A percentile compares a stretch with the other conserved stretches of the same genome.
Conservation (phyloP, 805 yeast genomes). For the Candida tibetensis region DNA sequence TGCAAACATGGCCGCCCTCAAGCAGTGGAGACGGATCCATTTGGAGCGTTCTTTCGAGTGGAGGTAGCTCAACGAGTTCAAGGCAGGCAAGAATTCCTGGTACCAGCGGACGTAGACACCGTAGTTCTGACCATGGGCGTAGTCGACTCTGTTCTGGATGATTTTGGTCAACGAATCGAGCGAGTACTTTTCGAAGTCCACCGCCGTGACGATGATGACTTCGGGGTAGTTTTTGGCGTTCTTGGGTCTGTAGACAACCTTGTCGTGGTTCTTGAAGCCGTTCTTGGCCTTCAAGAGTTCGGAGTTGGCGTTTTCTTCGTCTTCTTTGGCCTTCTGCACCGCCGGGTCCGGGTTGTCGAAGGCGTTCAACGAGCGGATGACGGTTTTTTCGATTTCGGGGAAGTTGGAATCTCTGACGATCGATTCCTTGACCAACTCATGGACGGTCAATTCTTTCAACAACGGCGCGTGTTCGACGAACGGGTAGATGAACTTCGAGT, state of each 20-base stretch:
- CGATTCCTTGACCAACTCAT: conserved; percentile 48
- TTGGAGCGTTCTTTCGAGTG: conserved; percentile 42
- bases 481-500: conserved; percentile 63
- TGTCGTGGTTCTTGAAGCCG: conserved; percentile 64
- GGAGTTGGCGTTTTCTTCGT: conserved; percentile 45
- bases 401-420: conserved; percentile 45
- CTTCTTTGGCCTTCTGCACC: conserved; percentile 39
- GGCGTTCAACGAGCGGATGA: conserved; percentile 38
- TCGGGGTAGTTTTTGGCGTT: conserved; percentile 50
- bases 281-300: conserved; percentile 48
- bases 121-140: conserved; percentile 76
- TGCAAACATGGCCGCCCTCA: conserved; percentile 89
- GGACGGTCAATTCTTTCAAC: conserved; percentile 54
- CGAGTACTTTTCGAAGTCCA: conserved; percentile 70
- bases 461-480: conserved; percentile 67
- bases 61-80: conserved; percentile 43
- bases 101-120: conserved; percentile 84
- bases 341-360: conserved; percentile 42
- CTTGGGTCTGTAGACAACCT: conserved; percentile 45
- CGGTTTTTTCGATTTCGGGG: conserved; percentile 35
- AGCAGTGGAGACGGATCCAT: conserved; percentile 63
- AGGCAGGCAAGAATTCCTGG: conserved; percentile 72
- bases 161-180: conserved; percentile 59
- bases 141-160: conserved; percentile 84
- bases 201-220: conserved; percentile 70